Percentiles rank a stretch among this genome's conserved stretches.
Evolutionary conservation across 345 rosid genomes (phyloP).

Genomic region (Syzygium aqueum): DNA sequence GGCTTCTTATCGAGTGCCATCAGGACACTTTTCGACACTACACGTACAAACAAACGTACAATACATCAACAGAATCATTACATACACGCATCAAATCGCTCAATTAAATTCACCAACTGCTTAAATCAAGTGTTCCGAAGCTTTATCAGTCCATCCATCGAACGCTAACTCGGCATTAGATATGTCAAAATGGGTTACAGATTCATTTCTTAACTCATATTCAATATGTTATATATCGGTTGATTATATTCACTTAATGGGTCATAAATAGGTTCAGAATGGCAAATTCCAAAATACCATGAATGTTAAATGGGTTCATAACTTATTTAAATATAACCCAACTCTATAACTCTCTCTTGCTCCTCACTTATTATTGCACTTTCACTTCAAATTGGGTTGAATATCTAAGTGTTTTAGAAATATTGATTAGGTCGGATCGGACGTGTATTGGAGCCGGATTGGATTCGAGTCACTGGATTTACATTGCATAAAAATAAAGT

Average conservation of each 20-base stretch:
- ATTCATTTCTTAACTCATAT: neutral
- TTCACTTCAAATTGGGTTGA: neutral
- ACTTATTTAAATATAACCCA: neutral
- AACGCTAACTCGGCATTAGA: neutral
- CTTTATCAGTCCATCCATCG: neutral
- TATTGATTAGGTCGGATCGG: neutral
- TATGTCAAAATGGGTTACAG: neutral
- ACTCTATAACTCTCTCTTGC: fast-evolving
- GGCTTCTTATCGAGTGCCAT: neutral
- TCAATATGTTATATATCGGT: too few relatives aligned
- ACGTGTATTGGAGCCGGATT: too few relatives aligned
- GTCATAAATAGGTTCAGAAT: neutral
- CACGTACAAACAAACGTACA: neutral
- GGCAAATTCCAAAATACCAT: neutral
- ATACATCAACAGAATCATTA: neutral
- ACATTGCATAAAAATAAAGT: too few relatives aligned
- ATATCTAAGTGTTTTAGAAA: neutral
- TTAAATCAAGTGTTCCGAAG: neutral
- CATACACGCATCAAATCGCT: fast-evolving
- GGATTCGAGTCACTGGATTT: too few relatives aligned
- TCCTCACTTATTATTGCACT: fast-evolving
- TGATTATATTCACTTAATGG: too few relatives aligned
- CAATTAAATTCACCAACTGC: neutral
- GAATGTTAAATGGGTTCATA: neutral
- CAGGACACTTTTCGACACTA: fast-evolving